Evolutionary conservation across 495 filamentous ascomycete species (phyloP), one percentile per base, ranked within the genome.

Genomic region (Talaromyces liani): DNA sequence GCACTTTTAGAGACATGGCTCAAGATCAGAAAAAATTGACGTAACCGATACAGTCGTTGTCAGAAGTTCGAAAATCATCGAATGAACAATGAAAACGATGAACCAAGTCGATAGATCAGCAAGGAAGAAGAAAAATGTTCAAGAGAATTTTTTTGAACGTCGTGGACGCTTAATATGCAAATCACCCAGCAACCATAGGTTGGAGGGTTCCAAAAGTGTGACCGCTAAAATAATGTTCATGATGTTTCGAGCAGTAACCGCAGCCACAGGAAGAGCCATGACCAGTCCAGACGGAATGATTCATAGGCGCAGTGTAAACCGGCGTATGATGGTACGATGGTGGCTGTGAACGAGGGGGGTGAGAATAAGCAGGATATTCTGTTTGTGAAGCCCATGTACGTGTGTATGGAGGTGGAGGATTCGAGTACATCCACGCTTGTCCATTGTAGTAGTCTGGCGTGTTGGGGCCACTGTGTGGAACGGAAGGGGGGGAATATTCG

Each of bases 211-310:
- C 73, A 63, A 78, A 91, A 54, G 78, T 77, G 57, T 80, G 81
- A 56, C 80, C 76, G 70, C 83, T 83, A 68, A 91, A 85, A 70
- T 92, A 91, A 18, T 83, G 74, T 39, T 85, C 82, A 31, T 86
- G 71, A 63, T 87, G 83, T 64, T 84, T 87, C 9, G 78, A 74
- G 73, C 90, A 93, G 61, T 85, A 83, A 56, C 77, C 71, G 71
- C 91, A 94, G 63, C 78, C 81, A 71, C 90, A 94, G 20, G 87
- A 89, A 31, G 82, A 80, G 54, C 81, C 82, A 67, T 83, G 79
- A 45, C 78, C 81, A 64, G 83, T 81, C 84, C 87, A 88, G 31
- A 79, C 76, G 70, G 74, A 79, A 58, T 85, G 83, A 24, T 80
- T 78, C 62, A 87, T 85, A 33, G 80, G 79, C 63, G 83, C 75